Evolutionary conservation across 164 flowering plant genomes (phyloP), one percentile per base, ranked within the genome.

Genomic region (grape (Vitis vinifera)): DNA sequence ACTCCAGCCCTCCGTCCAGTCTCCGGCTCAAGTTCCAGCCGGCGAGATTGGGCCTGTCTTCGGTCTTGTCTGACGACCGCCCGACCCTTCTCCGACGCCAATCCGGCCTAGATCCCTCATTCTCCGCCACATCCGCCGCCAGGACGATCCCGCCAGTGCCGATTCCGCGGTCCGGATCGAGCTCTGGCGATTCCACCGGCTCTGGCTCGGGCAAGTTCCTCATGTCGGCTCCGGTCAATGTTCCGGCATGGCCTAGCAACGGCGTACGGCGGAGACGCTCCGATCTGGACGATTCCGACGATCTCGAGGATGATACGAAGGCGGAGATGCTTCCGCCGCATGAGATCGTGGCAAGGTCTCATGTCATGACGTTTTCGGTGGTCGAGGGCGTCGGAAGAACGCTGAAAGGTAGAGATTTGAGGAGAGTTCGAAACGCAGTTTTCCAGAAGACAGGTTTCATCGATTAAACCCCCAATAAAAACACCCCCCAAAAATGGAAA

Each of bases 311-410:
- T 9, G 80, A 70, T 29, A 76, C 66, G 19, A 82, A 75, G 14
- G 83, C 71, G 52, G 79, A 78, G 71, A 79, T 84, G 85, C 78
- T 84, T 56, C 90, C 90, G 9, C 90, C 90, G 50, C 90, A 87
- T 67, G 87, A 83, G 81, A 84, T 84, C 15, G 87, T 84, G 55
- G 88, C 87, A 27, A 76, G 83, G 70, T 79, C 89, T 16, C 85
- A 79, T 48, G 65, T 66, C 55, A 66, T 68, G 49, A 78, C 86
- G 52, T 85, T 79, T 66, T 87, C 91, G 50, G 86, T 87, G 68
- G 78, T 87, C 31, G 91, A 87, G 75, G 91, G 91, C n/a, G 86
- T 70, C n/a, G 91, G 91, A 2, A 66, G 91, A 78, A 87, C 91
- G 16, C 84, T 87, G 50, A 87, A 87, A 71, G 91, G 91, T 8